Percentiles rank a stretch among this genome's conserved stretches.
phyloP scores from a whole-genome alignment of 257 asterid species.

The Fraxinus cuspidata region DNA sequence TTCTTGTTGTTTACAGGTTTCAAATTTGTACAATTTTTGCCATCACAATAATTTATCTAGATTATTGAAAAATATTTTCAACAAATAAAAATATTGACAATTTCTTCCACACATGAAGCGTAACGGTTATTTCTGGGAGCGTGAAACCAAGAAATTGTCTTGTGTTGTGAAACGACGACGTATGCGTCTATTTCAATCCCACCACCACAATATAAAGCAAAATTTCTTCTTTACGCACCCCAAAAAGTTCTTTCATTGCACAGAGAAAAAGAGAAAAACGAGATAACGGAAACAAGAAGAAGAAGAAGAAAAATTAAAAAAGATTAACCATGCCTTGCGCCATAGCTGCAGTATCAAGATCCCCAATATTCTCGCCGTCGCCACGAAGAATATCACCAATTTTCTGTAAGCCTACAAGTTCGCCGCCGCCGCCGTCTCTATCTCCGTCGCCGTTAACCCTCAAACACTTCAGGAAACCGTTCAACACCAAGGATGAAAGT shows the following conservation, averaged over 20 bases:
- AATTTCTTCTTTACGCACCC: slow-evolving; percentile 3
- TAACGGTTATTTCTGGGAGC: slow-evolving; percentile 9
- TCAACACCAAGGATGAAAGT: slow-evolving; percentile 5
- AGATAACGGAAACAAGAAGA: slow-evolving; percentile 7
- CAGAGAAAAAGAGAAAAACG: not conserved
- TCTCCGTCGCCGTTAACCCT: slow-evolving; percentile 42
- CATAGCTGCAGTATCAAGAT: slow-evolving; percentile 45
- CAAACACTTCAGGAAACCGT: slow-evolving; percentile 21
- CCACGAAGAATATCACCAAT: slow-evolving; percentile 48
- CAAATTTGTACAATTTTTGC: too few relatives aligned
- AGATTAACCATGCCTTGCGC: slow-evolving; percentile 49
- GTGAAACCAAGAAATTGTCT: slow-evolving; percentile 16
- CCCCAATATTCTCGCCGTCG: slow-evolving; percentile 61
- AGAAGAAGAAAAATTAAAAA: not conserved
- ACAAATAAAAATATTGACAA: not conserved
- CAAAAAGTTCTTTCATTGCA: slow-evolving; percentile 13
- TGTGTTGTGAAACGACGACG: slow-evolving; percentile 32
- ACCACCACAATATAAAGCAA: slow-evolving; percentile 26
- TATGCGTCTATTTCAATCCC: not conserved
- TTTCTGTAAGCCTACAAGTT: slow-evolving; percentile 47
- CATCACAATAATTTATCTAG: too few relatives aligned
- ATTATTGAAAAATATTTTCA: too few relatives aligned
- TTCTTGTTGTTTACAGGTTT: too few relatives aligned
- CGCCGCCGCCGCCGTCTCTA: slow-evolving; percentile 39
- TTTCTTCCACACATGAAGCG: not conserved